These are phyloP conservation scores for Bipolaris gigantea DNA, from an alignment of 2,329 filamentous ascomycete species.

Conservation along the genomic window DNA sequence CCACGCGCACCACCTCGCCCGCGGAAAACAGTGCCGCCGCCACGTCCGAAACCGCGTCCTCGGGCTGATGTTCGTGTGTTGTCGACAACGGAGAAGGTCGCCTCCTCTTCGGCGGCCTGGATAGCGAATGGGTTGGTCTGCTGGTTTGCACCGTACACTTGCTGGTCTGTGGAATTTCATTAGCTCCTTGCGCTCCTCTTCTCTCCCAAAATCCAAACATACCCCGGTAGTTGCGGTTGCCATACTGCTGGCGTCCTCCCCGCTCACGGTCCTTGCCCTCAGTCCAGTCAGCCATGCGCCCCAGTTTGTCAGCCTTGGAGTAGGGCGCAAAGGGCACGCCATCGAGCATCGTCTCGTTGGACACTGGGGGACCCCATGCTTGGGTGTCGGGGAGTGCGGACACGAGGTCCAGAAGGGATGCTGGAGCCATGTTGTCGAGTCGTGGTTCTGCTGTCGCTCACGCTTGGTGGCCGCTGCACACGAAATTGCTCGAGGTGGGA, in stretches of 20 bases:
- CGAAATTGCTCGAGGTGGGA: constrained; percentile 24
- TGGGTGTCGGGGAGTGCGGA: constrained; percentile 50
- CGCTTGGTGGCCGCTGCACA: constrained; percentile 20
- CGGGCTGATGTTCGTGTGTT: constrained; percentile 86
- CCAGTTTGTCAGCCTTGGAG: constrained; percentile 97
- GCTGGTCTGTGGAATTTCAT: constrained; percentile 68
- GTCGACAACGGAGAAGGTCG: constrained; percentile 96
- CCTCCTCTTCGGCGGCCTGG: constrained; percentile 91
- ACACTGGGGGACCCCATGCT: constrained; percentile 80
- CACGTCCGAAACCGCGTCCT: constrained; percentile 76
- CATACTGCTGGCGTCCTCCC: constrained; percentile 81
- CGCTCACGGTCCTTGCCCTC: constrained; percentile 82
- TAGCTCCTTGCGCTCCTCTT: constrained; percentile 6
- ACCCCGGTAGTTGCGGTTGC: constrained; percentile 90
- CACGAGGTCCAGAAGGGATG: constrained; percentile 53
- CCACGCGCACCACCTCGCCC: constrained; percentile 73
- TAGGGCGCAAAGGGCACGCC: constrained; percentile 97
- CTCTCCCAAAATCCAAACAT: neutral
- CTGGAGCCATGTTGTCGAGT: constrained; percentile 48
- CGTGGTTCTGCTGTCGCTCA: constrained; percentile 11
- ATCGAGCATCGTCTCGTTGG: constrained; percentile 84
- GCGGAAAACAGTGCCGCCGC: constrained; percentile 87
- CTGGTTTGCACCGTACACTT: constrained; percentile 91
- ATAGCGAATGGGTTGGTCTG: constrained; percentile 80
- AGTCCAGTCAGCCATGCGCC: constrained; percentile 99